phyloP scores from a whole-genome alignment of 768 basidiomycete genomes.

The Lenzites betulinus region DNA sequence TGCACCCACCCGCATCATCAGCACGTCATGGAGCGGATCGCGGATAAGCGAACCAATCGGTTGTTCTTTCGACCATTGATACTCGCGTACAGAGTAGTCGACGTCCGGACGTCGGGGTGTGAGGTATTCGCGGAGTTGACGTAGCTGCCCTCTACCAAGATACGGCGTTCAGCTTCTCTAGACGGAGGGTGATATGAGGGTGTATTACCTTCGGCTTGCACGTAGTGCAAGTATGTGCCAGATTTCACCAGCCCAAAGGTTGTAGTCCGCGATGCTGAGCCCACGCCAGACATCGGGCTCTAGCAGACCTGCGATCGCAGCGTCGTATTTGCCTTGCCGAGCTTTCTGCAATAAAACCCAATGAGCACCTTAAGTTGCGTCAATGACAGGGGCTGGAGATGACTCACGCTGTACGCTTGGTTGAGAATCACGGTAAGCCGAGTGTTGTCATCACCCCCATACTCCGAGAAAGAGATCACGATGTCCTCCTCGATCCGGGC shows the following conservation, averaged over 20 bases:
- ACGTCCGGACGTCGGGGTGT: slow-evolving; percentile 60
- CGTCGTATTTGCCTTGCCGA: slow-evolving; percentile 66
- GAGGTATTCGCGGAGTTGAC: slow-evolving; percentile 66
- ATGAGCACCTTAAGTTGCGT: no score
- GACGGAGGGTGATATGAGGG: slow-evolving; percentile 1
- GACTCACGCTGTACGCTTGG: slow-evolving; percentile 62
- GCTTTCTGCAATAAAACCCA: slow-evolving; percentile 49
- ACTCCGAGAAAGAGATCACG: slow-evolving; percentile 64
- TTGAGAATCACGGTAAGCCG: slow-evolving; percentile 63
- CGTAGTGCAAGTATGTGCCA: slow-evolving; percentile 77
- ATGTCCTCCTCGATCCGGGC: slow-evolving; percentile 69
- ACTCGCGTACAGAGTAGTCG: slow-evolving; percentile 55
- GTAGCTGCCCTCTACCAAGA: slow-evolving; percentile 66
- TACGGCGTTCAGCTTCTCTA: not conserved
- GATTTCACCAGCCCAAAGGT: slow-evolving; percentile 72
- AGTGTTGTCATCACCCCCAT: slow-evolving; percentile 60
- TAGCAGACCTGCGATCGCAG: slow-evolving; percentile 62
- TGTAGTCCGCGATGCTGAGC: slow-evolving; percentile 63
- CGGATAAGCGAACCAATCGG: slow-evolving; percentile 40
- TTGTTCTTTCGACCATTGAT: slow-evolving; percentile 47
- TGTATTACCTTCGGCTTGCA: slow-evolving; percentile 61
- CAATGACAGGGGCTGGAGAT: not conserved
- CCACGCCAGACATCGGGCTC: slow-evolving; percentile 73
- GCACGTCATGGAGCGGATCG: slow-evolving; percentile 45
- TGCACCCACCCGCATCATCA: slow-evolving; percentile 44